A percentile compares a stretch with the other conserved stretches of the same genome.
These are phyloP conservation scores for Bipolaris gigantea DNA, from an alignment of 2,329 filamentous ascomycete species.

Conservation along the genomic window DNA sequence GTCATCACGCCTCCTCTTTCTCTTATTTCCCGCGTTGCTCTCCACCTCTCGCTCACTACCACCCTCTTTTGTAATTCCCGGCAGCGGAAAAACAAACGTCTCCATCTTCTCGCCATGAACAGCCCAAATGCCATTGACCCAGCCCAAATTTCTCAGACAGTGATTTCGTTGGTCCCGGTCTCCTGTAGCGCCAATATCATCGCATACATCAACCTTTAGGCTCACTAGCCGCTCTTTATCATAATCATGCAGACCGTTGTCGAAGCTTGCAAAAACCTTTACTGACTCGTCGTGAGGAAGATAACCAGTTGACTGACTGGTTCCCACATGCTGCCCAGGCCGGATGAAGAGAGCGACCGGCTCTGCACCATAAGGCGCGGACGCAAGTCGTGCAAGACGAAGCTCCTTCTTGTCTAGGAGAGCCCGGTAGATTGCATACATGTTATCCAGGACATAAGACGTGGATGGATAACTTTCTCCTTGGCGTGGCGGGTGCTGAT, in stretches of 20 bases:
- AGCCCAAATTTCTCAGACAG: constrained; percentile 9
- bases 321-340: constrained; percentile 2
- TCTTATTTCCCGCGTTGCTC: not conserved
- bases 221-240: constrained; percentile 15
- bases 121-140: constrained; percentile 23
- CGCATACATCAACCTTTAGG: constrained; percentile 8
- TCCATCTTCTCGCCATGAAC: constrained; percentile 4
- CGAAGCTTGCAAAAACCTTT: constrained; percentile 21
- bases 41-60: not conserved
- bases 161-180: not conserved
- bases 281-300: not conserved
- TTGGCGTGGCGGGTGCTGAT: not conserved
- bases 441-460: constrained; percentile 10
- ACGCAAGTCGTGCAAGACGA: constrained; percentile 8
- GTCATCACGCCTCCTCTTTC: not conserved
- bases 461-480: not conserved
- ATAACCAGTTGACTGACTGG: not conserved
- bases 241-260: constrained; percentile 5
- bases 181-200: not conserved
- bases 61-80: not conserved
- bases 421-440: constrained; percentile 12
- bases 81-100: constrained; percentile 8
- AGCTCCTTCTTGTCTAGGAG: constrained; percentile 8
- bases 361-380: not conserved
- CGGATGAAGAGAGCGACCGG: constrained; percentile 14